Conservation (phyloP, 169 alveolate genomes). For the Plasmodium coatneyi region DNA sequence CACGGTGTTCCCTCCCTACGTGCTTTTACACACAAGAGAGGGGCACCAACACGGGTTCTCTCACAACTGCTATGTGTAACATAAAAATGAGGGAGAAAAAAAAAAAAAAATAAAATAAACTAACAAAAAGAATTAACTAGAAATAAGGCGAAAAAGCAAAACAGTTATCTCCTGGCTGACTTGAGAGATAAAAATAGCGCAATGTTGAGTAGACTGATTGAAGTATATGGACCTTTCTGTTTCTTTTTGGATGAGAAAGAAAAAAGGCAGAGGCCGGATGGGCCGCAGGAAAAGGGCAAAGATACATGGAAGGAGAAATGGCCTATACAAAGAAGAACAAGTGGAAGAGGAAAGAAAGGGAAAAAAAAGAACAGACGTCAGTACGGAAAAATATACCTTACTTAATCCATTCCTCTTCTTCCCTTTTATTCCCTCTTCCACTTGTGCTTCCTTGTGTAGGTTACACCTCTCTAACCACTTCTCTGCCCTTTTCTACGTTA, state of each 20-base stretch:
- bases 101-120: not conserved
- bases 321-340: not conserved
- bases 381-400: not conserved
- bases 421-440: not conserved
- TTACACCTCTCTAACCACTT: not conserved
- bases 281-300: not conserved
- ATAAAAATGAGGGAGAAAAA: not conserved
- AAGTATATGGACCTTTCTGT: constrained; percentile 58
- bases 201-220: constrained; percentile 58
- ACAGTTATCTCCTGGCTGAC: constrained; percentile 68
- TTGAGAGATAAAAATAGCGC: constrained; percentile 71
- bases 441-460: not conserved
- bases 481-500: not conserved
- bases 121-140: not conserved
- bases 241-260: not conserved
- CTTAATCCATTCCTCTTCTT: not conserved
- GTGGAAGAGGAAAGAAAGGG: not conserved
- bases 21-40: not conserved
- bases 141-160: not conserved
- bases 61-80: not conserved
- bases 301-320: not conserved
- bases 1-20: not conserved
- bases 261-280: too few species aligned
- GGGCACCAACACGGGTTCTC: not conserved
- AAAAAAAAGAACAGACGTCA: not conserved